Evolutionary conservation across 192 early-diverging fungal genomes (phyloP), one percentile per base, ranked within the genome.

Genomic region (Entomortierella lignicola): DNA sequence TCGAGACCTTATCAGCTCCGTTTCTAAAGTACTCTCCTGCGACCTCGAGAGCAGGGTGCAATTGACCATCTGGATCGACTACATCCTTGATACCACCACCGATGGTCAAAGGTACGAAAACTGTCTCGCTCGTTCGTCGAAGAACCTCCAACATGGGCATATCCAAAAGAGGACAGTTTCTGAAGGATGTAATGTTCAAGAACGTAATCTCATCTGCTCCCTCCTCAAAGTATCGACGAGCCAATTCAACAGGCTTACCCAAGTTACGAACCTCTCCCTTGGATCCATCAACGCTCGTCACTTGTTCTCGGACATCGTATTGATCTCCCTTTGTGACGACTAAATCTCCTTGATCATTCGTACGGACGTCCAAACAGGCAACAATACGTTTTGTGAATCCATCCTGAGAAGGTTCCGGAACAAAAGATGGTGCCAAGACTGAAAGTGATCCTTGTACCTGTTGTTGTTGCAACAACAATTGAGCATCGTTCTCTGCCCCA

Each of bases 321-420:
- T 99, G 97, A 82, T 99, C 97, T 30, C 98, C 98, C 81, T 99
- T 99, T 23, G 98, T 99, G 1, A 99, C 98, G 8, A 99, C 98
- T 32, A 99, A 82, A 82, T 99, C 97, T 32, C 98, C 98, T 48
- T 87, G 81, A 81, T 99, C 98, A 81, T 99, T 99, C 30, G 95
- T 88, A 23, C 98, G 92, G 8, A 99, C 97, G 65, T 99, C 97
- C 53, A 99, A 85, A 71, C 97, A 99, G 23, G 97, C 97, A 69
- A 99, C 97, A 52, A 99, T 93, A 37, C 97, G 93, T 69, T 92
- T 91, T 11, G 92, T 94, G 32, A 99, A 88, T 8, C 69, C 60
- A 64, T 96, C 92, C 39, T 69, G 54, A 0, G 81, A 61, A 3
- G 63, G 55, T 4, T 55, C 30, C 0, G 69, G 61, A 30, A 79